Percentiles rank a stretch among this genome's conserved stretches.
Conservation (phyloP, 2,329 filamentous ascomycete species). For the Emergomyces pasteurianus region DNA sequence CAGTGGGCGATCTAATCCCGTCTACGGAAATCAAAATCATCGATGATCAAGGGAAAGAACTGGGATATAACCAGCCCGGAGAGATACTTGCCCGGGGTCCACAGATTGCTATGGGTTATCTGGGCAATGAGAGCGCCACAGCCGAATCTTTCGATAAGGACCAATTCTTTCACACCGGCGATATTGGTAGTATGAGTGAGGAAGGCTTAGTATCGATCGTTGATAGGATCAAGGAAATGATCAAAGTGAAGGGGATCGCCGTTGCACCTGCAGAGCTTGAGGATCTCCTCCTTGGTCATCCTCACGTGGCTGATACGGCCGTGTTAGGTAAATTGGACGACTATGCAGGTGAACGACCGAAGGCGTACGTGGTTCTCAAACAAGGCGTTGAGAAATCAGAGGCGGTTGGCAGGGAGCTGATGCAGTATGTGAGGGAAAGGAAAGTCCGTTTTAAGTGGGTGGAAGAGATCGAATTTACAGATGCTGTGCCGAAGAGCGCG, state of each 20-base stretch:
- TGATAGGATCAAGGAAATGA: slow-evolving; percentile 41
- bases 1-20: slow-evolving; percentile 37
- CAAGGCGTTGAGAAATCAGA: neutral
- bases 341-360: slow-evolving; percentile 2
- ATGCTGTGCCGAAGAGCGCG: slow-evolving; percentile 50
- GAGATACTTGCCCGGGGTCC: slow-evolving; percentile 44
- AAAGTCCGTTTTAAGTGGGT: slow-evolving; percentile 4
- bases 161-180: slow-evolving; percentile 45
- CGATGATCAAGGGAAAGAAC: slow-evolving; percentile 44
- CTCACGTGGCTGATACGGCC: slow-evolving; percentile 37
- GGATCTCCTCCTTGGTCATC: slow-evolving; percentile 36
- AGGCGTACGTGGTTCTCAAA: slow-evolving; percentile 3
- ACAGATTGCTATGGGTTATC: slow-evolving; percentile 42
- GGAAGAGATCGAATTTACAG: slow-evolving; percentile 1
- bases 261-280: slow-evolving; percentile 42
- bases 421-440: slow-evolving; percentile 1
- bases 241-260: slow-evolving; percentile 45
- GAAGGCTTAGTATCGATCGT: slow-evolving; percentile 32
- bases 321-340: slow-evolving; percentile 33
- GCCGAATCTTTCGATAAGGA: slow-evolving; percentile 37
- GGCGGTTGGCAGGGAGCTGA: neutral
- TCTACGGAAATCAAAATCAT: slow-evolving; percentile 41
- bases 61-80: slow-evolving; percentile 36
- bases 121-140: slow-evolving; percentile 40
- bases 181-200: slow-evolving; percentile 37